Base-by-base conservation (phyloP, 2,329 filamentous ascomycete genomes). In the Meredithiella fracta region DNA sequence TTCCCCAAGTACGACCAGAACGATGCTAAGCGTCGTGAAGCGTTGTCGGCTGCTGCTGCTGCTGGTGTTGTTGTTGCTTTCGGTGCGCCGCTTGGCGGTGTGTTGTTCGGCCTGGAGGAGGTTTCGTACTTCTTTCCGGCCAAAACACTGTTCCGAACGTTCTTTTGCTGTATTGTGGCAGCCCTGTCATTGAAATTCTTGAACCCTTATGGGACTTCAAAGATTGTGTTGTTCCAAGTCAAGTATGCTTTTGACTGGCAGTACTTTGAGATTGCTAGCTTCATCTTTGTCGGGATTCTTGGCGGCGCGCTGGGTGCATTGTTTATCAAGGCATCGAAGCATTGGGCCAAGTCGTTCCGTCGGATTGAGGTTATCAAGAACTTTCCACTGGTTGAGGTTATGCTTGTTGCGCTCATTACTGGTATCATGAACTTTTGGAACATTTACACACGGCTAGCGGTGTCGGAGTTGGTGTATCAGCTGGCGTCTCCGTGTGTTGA, bases 51-150 rank as follows among this genome's bases (percentile, higher is more conserved):
- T 0, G 88, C 88, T 22, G 90, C 91, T 0, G 89, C 91, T 0
- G 88, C 88, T 55, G 91, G 91, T 66, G 88, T 97, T 3, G 86
- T 90, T 9, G 91, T 97, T 31, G 91, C 91, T 11, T 97, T 97
- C 66, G 91, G 91, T 38, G 89, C 91, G 1, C 91, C 91, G 44
- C 65, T 81, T 0, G 88, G 89, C 7, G 91, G 91, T 54, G 89
- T 96, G 1, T 74, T 97, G 2, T 97, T 97, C 68, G 89, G 88
- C 34, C 69, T 97, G 29, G 92, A 98, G 68, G 92, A 97, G 74
- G 90, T 97, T 60, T 81, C 86, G 62, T 97, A 97, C 68, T 97
- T 97, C 68, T 97, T 97, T 67, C 91, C 92, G 0, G 88, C 91
- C 4, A 97, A 98, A 71, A 97, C 91, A 0, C 77, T 98, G 7